Evolutionary conservation across 2,329 filamentous ascomycete species (phyloP).

Genomic region (Aureobasidium vineae): DNA sequence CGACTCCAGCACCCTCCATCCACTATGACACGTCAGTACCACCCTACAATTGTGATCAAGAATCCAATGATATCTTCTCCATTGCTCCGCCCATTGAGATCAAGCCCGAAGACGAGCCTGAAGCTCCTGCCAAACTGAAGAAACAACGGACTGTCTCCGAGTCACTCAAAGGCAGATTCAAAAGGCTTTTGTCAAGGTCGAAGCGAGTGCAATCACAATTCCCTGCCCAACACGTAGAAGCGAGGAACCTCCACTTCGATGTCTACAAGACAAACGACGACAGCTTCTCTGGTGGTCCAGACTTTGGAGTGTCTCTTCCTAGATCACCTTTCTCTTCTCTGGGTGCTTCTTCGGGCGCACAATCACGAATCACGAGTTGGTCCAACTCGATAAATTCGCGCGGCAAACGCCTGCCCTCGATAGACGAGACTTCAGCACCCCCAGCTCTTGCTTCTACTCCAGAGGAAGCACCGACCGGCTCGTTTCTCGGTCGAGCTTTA

Average conservation of each 20-base stretch:
- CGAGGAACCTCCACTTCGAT: conserved; percentile 37
- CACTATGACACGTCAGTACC: conserved; percentile 35
- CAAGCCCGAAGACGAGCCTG: conserved; percentile 29
- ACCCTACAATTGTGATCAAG: conserved; percentile 34
- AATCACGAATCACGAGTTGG: conserved; percentile 72
- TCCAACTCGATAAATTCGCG: conserved; percentile 59
- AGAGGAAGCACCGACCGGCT: conserved; percentile 30
- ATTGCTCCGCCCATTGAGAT: conserved; percentile 24
- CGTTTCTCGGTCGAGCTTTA: conserved; percentile 36
- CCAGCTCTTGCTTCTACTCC: conserved; percentile 14
- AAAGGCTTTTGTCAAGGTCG: conserved; percentile 53
- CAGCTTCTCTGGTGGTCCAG: conserved; percentile 18
- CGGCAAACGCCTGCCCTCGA: conserved; percentile 23
- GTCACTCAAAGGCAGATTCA: conserved; percentile 61
- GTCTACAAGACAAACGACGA: conserved; percentile 26
- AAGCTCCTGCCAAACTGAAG: conserved; percentile 18
- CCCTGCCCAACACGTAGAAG: conserved; percentile 53
- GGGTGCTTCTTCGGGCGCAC: conserved; percentile 9
- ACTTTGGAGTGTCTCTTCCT: conserved; percentile 23
- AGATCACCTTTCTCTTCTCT: conserved; percentile 14
- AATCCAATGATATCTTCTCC: conserved; percentile 30
- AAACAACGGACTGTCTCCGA: conserved; percentile 63
- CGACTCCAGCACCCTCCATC: conserved; percentile 27
- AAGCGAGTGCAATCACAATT: conserved; percentile 42
- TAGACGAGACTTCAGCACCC: conserved; percentile 22